Base-by-base conservation (phyloP, 441 rosid species). In the Gossypium gossypioides region DNA sequence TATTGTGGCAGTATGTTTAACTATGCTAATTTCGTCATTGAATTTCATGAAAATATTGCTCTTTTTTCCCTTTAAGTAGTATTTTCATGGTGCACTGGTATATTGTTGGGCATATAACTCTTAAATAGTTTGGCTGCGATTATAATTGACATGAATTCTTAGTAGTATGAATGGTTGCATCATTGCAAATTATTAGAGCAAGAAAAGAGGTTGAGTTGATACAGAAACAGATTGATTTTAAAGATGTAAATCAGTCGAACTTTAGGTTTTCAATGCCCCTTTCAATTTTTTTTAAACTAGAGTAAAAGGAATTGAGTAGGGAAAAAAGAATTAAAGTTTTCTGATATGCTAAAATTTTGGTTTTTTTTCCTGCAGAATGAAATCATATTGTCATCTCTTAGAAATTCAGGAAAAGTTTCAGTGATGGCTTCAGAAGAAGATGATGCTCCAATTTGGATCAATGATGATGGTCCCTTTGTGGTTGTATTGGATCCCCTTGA, bases 381-480 rank as follows among this genome's bases (percentile, higher is more conserved):
- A 63, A 90, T 91, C 68, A 87, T 93, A 71, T 80, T 93, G 72
- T 87, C 92, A 3, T 82, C 94, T 69, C 90, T 91, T 42, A 78
- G 78, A 77, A 91, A 78, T 76, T 93, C 95, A 56, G 93, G 95
- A 72, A 93, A 93, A 82, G 97, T 86, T 64, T 88, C 96, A 29
- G 93, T 88, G 72, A 86, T 91, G 98, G 98, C 98, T 73, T 93
- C 98, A 6, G 97, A 89, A 81, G 98, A 93, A 86, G 86, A 87
- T 69, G 94, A 91, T 82, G 73, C 70, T 66, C 93, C 97, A 7
- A 61, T 83, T 72, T 93, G 97, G 96, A 84, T 93, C 34, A 81
- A 82, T 71, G 88, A 86, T 32, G 82, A 84, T 55, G 96, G 90
- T 59, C 84, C 86, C 44, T 93, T 87, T 83, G 96, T 86, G 69